Evolutionary conservation across 106 monocot genomes (phyloP).

Genomic region (Triglochin maritima): DNA sequence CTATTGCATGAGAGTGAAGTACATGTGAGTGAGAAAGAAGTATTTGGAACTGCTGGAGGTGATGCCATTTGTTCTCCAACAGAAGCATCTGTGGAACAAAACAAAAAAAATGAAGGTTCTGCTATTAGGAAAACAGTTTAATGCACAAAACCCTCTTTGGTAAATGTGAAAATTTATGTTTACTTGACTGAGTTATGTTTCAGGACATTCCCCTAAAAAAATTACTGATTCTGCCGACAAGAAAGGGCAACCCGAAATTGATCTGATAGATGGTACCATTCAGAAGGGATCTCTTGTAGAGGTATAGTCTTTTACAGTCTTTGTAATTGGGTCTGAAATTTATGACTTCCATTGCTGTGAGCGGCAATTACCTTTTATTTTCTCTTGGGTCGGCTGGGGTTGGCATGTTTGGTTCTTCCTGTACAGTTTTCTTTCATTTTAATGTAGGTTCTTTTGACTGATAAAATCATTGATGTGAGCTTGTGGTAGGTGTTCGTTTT

Average conservation of each 20-base stretch:
- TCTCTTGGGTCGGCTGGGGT: no score
- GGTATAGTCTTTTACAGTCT: constrained; percentile 21
- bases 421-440: no score
- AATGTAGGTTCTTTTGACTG: no score
- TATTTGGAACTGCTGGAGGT: constrained; percentile 11
- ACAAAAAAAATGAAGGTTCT: constrained; percentile 25
- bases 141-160: neutral
- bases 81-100: constrained; percentile 12
- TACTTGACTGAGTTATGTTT: neutral
- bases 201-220: constrained; percentile 10
- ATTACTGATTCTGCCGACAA: constrained; percentile 7
- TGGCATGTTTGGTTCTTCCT: no score
- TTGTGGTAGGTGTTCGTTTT: no score
- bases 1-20: constrained; percentile 11
- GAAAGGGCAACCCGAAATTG: constrained; percentile 8
- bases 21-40: constrained; percentile 10
- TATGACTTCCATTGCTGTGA: neutral
- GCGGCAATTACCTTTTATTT: no score
- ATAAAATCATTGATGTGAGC: no score
- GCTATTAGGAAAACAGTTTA: neutral
- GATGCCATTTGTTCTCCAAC: constrained; percentile 5
- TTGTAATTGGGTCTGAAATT: neutral
- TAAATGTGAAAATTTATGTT: neutral
- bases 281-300: constrained; percentile 58
- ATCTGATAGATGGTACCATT: constrained; percentile 29